phyloP scores from a whole-genome alignment of 306 rosid genomes.

The Ochetophila trinervis region DNA sequence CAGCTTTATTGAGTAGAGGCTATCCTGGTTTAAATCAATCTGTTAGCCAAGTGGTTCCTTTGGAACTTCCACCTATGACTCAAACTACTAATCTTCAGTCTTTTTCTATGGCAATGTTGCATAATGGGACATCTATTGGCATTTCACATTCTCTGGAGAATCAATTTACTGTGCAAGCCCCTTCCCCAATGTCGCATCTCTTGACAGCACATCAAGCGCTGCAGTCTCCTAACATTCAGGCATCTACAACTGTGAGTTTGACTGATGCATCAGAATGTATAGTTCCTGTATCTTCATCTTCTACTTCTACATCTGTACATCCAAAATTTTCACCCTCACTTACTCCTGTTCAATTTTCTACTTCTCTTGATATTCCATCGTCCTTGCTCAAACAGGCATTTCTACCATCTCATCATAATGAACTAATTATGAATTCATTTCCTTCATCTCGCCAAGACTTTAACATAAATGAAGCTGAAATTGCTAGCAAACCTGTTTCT shows the following conservation, averaged over 20 bases:
- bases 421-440: conserved; percentile 28
- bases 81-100: conserved; percentile 36
- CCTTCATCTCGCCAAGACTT: conserved; percentile 37
- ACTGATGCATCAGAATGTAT: conserved; percentile 30
- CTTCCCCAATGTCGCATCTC: conserved; percentile 28
- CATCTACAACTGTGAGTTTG: conserved; percentile 30
- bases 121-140: conserved; percentile 27
- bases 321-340: conserved; percentile 26
- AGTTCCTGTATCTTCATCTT: conserved; percentile 32
- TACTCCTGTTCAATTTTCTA: conserved; percentile 31
- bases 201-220: conserved; percentile 27
- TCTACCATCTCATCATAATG: conserved; percentile 33
- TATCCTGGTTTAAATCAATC: conserved; percentile 42
- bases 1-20: conserved; percentile 35
- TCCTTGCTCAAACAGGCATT: conserved; percentile 34
- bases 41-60: conserved; percentile 25
- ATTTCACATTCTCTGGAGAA: conserved; percentile 33
- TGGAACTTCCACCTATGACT: conserved; percentile 29
- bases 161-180: conserved; percentile 32
- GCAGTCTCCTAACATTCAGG: conserved; percentile 41
- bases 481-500: conserved; percentile 32
- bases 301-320: conserved; percentile 39
- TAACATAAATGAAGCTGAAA: conserved; percentile 31
- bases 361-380: conserved; percentile 39
- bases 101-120: conserved; percentile 31